Conservation (phyloP, 345 rosid species). For the Alliaria petiolata region DNA sequence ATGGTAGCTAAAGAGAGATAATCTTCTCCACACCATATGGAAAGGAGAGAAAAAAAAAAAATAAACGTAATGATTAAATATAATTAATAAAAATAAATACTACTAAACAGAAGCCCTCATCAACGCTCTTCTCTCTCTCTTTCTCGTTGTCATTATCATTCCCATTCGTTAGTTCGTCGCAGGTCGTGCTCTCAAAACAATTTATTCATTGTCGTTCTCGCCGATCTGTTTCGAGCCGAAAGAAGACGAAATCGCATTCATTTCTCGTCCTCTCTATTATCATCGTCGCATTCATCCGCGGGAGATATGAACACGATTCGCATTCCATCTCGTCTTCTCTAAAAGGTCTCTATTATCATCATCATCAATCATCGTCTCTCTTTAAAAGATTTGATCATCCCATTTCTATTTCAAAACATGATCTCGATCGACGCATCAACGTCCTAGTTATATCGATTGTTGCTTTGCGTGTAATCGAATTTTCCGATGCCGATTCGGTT, state of each 20-base stretch:
- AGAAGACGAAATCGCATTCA: not conserved
- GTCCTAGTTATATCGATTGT: no score
- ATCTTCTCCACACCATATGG: no score
- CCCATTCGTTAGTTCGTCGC: not conserved
- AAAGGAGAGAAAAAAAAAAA: no score
- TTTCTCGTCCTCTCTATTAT: no score
- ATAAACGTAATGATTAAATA: no score
- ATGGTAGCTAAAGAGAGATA: no score
- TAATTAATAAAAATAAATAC: no score
- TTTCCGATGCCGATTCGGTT: not conserved
- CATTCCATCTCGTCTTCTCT: slow-evolving; percentile 16
- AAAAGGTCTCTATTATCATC: not conserved
- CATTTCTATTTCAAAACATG: not conserved
- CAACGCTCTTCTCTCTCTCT: no score
- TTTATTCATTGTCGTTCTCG: not conserved
- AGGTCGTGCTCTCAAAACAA: slow-evolving; percentile 14
- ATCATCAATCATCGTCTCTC: not conserved
- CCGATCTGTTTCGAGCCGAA: not conserved
- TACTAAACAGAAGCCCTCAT: no score
- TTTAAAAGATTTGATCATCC: not conserved
- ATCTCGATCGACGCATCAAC: slow-evolving; percentile 5
- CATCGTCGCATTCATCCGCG: no score
- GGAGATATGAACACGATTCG: no score
- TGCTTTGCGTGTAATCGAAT: not conserved
- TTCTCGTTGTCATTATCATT: slow-evolving; percentile 2